Evolutionary conservation across 768 basidiomycete species (phyloP), one percentile per base, ranked within the genome.

Genomic region (Trametes punicea): DNA sequence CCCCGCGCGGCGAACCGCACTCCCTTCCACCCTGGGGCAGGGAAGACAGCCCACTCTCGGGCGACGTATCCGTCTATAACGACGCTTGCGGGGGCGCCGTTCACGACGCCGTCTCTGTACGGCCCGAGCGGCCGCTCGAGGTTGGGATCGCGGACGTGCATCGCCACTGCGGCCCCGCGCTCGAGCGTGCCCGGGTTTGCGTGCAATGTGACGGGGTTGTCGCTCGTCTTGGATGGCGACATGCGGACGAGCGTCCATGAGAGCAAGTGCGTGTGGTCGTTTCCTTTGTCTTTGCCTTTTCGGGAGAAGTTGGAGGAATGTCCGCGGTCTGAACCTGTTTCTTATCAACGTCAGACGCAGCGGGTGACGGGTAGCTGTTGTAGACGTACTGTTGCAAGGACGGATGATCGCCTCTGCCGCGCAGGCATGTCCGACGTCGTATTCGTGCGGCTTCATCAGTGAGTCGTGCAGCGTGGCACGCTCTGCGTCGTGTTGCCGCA

Each of bases 231-330:
- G 60, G 47, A 42, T 7, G 2, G 34, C 13, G 52, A 23, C 52
- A 61, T 57, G 48, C 56, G 51, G n/a, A 61, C 42, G 42, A 61
- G 52, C 27, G 60, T 30, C 60, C 60, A 61, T 0, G 60, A 61
- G 49, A 61, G 60, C 8, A 61, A 51, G 56, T 61, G 60, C 15
- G 56, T 61, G 55, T 57, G 60, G n/a, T 51, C 48, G 16, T 47
- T 46, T 2, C 16, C 30, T 18, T 57, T 25, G 11, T 38, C 15
- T 23, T 46, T 44, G 20, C 30, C 15, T 26, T 41, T 23, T 29
- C 27, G 38, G 5, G 47, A 33, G 11, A 29, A 7, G 16, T 18
- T 41, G 6, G 38, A 3, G 15, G 54, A 21, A 21, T 51, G 42
- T 27, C 39, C 18, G 46, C 48, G 51, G 18, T 54, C 40, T 1